Evolutionary conservation across 345 rosid genomes (phyloP).

Genomic region (Pugionium dolabratum): DNA sequence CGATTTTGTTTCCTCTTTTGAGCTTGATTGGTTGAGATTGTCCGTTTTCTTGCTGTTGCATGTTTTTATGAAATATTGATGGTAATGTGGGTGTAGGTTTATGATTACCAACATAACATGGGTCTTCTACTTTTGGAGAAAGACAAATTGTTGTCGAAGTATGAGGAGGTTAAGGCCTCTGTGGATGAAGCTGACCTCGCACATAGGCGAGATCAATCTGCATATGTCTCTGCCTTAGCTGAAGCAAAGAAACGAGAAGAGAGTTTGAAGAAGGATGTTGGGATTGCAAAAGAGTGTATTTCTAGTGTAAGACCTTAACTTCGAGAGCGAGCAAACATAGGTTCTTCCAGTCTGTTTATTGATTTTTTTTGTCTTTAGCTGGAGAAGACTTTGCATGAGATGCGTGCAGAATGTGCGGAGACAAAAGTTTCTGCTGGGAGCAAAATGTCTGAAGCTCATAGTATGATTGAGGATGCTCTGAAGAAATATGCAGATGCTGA

Average conservation of each 20-base stretch:
- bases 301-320: constrained; percentile 63
- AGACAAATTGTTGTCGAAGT: constrained; percentile 58
- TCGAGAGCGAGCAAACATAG: neutral
- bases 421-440: constrained; percentile 74
- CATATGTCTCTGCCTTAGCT: constrained; percentile 60
- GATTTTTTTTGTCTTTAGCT: constrained; percentile 45
- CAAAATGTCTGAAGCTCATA: constrained; percentile 65
- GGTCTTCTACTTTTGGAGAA: constrained; percentile 84
- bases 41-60: constrained; percentile 5
- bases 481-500: constrained; percentile 68
- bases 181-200: constrained; percentile 62
- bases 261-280: constrained; percentile 73
- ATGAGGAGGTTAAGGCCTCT: constrained; percentile 69
- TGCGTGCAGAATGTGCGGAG: constrained; percentile 94
- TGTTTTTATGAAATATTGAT: constrained; percentile 22
- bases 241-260: constrained; percentile 86
- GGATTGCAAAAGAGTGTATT: constrained; percentile 83
- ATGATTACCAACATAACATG: constrained; percentile 93
- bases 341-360: neutral
- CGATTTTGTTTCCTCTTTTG: constrained; percentile 35
- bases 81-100: constrained; percentile 49
- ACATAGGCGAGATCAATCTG: constrained; percentile 67
- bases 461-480: constrained; percentile 68
- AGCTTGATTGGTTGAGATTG: constrained; percentile 22
- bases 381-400: constrained; percentile 93